Conservation (phyloP, 306 rosid genomes). For the Begonia fuchsioides region DNA sequence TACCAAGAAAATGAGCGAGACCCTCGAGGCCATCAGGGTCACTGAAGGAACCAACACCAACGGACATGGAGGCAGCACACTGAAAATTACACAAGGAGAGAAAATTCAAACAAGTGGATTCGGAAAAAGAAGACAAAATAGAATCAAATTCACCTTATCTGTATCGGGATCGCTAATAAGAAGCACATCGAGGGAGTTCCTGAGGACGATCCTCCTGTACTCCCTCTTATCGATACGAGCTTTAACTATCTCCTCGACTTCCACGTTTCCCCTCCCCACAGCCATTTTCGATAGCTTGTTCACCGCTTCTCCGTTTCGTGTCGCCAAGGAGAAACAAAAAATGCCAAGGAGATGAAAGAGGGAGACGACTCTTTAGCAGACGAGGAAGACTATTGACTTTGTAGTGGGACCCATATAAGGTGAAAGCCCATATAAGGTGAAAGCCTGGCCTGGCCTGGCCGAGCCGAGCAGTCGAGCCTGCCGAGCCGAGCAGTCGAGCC, state of each 20-base stretch:
- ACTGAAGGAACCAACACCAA: conserved; percentile 68
- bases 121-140: not conserved
- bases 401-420: too few relatives aligned
- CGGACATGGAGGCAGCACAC: conserved; percentile 98
- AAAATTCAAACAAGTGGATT: conserved; percentile 2
- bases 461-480: too few relatives aligned
- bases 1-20: conserved; percentile 94
- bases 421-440: too few relatives aligned
- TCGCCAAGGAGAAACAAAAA: too few relatives aligned
- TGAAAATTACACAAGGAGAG: conserved; percentile 8
- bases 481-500: too few relatives aligned
- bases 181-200: conserved; percentile 59
- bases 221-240: conserved; percentile 65
- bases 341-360: too few relatives aligned
- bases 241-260: conserved; percentile 33
- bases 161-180: conserved; percentile 79
- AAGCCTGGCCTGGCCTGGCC: too few relatives aligned
- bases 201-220: conserved; percentile 60
- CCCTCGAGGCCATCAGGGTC: conserved; percentile 88
- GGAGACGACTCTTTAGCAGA: too few relatives aligned
- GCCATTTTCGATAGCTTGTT: conserved; percentile 24
- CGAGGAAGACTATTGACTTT: too few relatives aligned
- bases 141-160: conserved; percentile 42
- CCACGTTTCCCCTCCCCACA: conserved; percentile 32
- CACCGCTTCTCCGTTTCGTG: not conserved